Evolutionary conservation across 768 basidiomycete genomes (phyloP).

Genomic region (Pisolithus microcarpus): DNA sequence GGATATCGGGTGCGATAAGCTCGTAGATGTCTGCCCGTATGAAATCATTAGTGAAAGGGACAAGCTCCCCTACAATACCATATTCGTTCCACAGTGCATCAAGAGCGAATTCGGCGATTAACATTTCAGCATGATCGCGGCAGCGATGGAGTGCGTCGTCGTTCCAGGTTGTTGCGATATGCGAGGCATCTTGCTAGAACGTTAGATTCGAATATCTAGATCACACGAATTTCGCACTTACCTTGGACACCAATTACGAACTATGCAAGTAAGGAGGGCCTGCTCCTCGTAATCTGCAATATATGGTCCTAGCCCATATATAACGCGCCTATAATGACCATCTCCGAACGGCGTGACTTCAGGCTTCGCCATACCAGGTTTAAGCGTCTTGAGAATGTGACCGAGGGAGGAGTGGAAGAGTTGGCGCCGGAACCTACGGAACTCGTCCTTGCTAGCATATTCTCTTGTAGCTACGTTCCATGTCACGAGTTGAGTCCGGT

Average conservation of each 20-base stretch:
- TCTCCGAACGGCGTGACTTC: constrained; percentile 12
- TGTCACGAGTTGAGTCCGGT: no score
- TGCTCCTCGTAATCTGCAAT: constrained; percentile 19
- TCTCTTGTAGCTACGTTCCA: not conserved
- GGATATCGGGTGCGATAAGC: constrained; percentile 22
- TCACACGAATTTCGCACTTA: no score
- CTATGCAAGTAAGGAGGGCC: constrained; percentile 10
- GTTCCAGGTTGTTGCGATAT: no score
- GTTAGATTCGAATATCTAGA: no score
- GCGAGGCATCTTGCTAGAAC: no score
- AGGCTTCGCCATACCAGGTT: constrained; percentile 9
- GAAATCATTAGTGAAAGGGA: constrained; percentile 26
- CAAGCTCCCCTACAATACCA: constrained; percentile 25
- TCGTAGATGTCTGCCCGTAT: constrained; percentile 28
- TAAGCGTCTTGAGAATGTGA: constrained; percentile 9
- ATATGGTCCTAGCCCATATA: constrained; percentile 17
- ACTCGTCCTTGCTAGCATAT: constrained; percentile 1
- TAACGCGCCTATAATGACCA: constrained; percentile 9
- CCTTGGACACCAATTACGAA: constrained; percentile 11
- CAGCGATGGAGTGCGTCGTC: no score
- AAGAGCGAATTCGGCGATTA: no score
- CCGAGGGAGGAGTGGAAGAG: constrained; percentile 15
- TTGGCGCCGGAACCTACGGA: constrained; percentile 14
- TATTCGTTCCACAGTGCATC: constrained; percentile 25
- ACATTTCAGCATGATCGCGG: no score